A percentile compares a stretch with the other conserved stretches of the same genome.
These are phyloP conservation scores for Cladorrhinum sp. DNA, from an alignment of 2,329 filamentous ascomycete genomes.

Conservation along the genomic window DNA sequence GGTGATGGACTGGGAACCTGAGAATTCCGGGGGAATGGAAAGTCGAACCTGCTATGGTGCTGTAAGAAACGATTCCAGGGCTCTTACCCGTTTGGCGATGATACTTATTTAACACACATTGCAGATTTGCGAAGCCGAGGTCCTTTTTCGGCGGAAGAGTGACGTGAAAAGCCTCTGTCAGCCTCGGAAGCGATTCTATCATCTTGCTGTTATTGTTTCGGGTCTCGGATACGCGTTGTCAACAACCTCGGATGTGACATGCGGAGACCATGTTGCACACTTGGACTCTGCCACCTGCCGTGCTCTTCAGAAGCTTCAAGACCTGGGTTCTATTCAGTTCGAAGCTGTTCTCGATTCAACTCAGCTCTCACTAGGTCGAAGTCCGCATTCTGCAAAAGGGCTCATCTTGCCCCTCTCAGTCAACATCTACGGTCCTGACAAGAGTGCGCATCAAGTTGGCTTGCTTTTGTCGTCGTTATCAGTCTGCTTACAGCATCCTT, in stretches of 20 bases:
- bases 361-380: background rate
- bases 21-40: too few relatives aligned
- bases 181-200: background rate
- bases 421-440: background rate
- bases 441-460: background rate
- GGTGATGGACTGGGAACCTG: background rate
- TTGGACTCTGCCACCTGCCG: background rate
- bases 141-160: background rate
- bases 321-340: background rate
- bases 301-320: background rate
- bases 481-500: slow-evolving; percentile 15
- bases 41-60: background rate
- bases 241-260: background rate
- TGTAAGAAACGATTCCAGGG: background rate
- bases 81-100: too few relatives aligned
- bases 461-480: background rate
- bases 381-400: background rate
- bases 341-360: background rate
- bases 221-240: background rate
- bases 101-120: too few relatives aligned
- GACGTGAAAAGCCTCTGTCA: background rate
- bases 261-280: background rate
- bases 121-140: background rate
- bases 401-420: background rate
- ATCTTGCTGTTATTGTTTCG: background rate